Percentiles rank a stretch among this genome's conserved stretches.
Evolutionary conservation across 2,329 filamentous ascomycete genomes (phyloP).

Genomic region (Bipolaris gigantea): DNA sequence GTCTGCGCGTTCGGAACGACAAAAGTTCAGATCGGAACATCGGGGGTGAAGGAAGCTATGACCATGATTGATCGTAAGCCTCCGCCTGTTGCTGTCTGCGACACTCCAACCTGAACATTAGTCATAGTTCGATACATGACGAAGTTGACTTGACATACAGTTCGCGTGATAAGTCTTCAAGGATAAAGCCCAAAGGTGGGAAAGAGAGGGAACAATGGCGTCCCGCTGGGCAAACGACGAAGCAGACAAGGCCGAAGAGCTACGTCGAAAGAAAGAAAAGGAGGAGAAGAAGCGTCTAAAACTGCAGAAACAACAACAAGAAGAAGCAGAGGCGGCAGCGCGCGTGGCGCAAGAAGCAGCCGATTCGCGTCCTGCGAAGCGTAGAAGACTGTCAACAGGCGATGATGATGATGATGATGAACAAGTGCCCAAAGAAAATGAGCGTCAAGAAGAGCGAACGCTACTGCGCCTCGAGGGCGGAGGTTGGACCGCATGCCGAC

Average conservation of each 20-base stretch:
- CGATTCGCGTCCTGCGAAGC: conserved; percentile 56
- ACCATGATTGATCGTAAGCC: conserved; percentile 22
- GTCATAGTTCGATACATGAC: not conserved
- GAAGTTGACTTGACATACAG: not conserved
- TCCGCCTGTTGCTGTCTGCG: conserved; percentile 2
- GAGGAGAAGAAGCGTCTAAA: conserved; percentile 86
- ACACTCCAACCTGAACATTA: not conserved
- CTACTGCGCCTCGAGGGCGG: conserved; percentile 72
- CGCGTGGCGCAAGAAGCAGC: conserved; percentile 32
- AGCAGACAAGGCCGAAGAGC: conserved; percentile 75
- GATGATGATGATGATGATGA: conserved; percentile 48
- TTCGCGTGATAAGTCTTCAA: not conserved
- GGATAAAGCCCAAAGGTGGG: not conserved
- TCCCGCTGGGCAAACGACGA: conserved; percentile 89
- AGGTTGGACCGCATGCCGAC: conserved; percentile 70
- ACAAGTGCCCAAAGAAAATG: conserved; percentile 21
- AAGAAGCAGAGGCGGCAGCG: conserved; percentile 60
- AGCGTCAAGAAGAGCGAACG: conserved; percentile 49
- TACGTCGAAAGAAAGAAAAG: conserved; percentile 76
- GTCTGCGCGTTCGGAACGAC: conserved; percentile 25
- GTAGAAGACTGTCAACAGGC: conserved; percentile 60
- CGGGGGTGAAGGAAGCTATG: conserved; percentile 39
- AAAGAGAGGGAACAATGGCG: conserved; percentile 48
- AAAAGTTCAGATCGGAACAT: conserved; percentile 34
- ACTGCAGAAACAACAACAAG: conserved; percentile 76